Conservation (phyloP, 2,329 filamentous ascomycete species). For the Exserohilum turcica region DNA sequence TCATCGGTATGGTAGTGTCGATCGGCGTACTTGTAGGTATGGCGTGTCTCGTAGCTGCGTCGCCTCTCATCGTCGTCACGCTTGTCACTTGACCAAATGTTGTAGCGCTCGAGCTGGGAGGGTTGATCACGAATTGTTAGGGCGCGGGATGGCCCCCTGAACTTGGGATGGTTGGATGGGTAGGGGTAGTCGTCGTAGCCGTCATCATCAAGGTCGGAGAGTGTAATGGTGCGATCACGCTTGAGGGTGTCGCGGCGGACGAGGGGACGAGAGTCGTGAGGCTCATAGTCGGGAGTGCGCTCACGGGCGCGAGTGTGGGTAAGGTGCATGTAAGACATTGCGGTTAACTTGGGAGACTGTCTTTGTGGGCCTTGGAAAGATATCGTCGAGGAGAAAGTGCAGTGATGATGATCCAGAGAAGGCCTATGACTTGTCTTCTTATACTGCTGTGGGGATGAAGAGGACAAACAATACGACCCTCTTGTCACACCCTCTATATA, state of each 20-base stretch:
- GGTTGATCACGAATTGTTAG: constrained; percentile 35
- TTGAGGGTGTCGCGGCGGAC: constrained; percentile 33
- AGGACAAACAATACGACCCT: not conserved
- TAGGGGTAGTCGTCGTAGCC: constrained; percentile 41
- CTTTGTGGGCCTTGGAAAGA: not conserved
- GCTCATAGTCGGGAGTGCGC: constrained; percentile 23
- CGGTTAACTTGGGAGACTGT: constrained; percentile 9
- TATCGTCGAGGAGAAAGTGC: not conserved
- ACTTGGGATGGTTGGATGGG: constrained; percentile 17
- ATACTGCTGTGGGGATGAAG: constrained; percentile 3
- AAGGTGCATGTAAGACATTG: constrained; percentile 36
- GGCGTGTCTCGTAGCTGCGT: constrained; percentile 8
- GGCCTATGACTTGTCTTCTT: constrained; percentile 3
- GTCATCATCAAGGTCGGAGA: constrained; percentile 32
- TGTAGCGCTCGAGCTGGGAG: constrained; percentile 40
- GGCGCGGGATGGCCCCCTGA: constrained; percentile 28
- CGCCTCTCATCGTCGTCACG: constrained; percentile 11
- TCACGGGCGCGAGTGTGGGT: constrained; percentile 28
- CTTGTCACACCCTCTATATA: constrained; percentile 16
- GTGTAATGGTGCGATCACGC: constrained; percentile 27
- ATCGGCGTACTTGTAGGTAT: constrained; percentile 12
- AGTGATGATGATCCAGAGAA: not conserved
- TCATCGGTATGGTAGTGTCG: constrained; percentile 15
- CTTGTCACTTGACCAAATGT: constrained; percentile 33
- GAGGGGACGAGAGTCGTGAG: constrained; percentile 23